These are phyloP conservation scores for Trebouxiophyceae sp. DNA, from an alignment of 163 green algal species.

Conservation along the genomic window DNA sequence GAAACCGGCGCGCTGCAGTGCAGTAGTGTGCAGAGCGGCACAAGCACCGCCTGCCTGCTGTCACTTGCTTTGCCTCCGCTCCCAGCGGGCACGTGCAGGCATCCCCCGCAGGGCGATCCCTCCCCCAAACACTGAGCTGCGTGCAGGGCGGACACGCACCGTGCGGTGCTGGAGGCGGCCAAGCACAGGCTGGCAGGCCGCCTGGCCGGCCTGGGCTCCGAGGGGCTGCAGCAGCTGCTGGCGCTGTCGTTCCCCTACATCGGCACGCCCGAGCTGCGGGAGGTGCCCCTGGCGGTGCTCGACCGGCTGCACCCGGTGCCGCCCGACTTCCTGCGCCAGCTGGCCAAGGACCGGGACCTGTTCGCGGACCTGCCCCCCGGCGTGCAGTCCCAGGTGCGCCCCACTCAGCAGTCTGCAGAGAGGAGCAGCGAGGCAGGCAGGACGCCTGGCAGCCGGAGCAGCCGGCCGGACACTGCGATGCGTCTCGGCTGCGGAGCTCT, in stretches of 20 bases:
- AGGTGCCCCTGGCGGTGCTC: constrained; percentile 59
- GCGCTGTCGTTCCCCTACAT: constrained; percentile 71
- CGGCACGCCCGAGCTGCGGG: constrained; percentile 50
- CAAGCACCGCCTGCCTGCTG: too few species aligned
- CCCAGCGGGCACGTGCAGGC: too few species aligned
- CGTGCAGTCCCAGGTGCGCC: constrained; percentile 56
- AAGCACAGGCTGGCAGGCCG: constrained; percentile 15
- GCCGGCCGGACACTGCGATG: background rate
- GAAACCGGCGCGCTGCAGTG: too few species aligned
- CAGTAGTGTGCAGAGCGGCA: too few species aligned
- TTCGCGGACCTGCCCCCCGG: constrained; percentile 62
- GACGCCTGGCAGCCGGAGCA: background rate
- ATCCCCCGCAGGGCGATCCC: background rate
- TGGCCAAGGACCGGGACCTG: constrained; percentile 62
- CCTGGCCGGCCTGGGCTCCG: constrained; percentile 16
- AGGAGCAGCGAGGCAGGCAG: too few species aligned
- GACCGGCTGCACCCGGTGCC: constrained; percentile 45
- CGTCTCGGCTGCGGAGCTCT: background rate
- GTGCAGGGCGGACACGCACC: constrained; percentile 26
- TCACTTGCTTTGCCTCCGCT: too few species aligned
- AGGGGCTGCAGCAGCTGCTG: constrained; percentile 53
- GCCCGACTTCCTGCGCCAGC: constrained; percentile 70
- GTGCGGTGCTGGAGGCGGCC: constrained; percentile 42
- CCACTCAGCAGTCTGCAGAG: too few species aligned
- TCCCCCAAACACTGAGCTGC: background rate